Conservation (phyloP, 2,329 filamentous ascomycete species). For the Aplosporella prunicola region DNA sequence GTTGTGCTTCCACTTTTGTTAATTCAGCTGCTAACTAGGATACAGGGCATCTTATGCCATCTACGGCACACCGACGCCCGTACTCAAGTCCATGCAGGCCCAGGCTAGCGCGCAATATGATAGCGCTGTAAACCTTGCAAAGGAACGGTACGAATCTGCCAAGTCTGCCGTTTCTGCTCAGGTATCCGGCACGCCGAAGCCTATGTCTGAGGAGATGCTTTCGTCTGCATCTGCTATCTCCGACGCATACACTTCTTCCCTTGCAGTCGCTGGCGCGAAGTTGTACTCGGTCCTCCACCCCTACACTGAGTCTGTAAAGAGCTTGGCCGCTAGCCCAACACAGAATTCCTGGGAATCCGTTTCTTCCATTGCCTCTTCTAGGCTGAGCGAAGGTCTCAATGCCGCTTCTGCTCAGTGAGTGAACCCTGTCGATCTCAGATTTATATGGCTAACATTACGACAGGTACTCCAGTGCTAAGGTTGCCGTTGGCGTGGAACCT, state of each 20-base stretch:
- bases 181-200: conserved; percentile 59
- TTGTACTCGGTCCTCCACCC: conserved; percentile 48
- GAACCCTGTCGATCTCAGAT: not conserved
- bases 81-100: conserved; percentile 37
- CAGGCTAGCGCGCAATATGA: conserved; percentile 50
- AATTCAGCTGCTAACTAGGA: conserved; percentile 14
- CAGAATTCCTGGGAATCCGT: conserved; percentile 47
- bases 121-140: conserved; percentile 55
- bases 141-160: conserved; percentile 59
- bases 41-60: conserved; percentile 46
- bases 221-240: conserved; percentile 48
- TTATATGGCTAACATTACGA: not conserved
- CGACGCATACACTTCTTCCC: conserved; percentile 56
- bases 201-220: conserved; percentile 59
- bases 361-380: conserved; percentile 59
- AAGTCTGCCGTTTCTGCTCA: conserved; percentile 58
- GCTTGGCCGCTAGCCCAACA: conserved; percentile 31
- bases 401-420: conserved; percentile 55
- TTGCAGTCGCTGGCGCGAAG: conserved; percentile 52
- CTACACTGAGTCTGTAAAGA: conserved; percentile 31
- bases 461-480: conserved; percentile 54
- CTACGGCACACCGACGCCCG: conserved; percentile 42
- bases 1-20: conserved; percentile 25
- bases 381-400: conserved; percentile 59
- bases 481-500: conserved; percentile 54